Percentiles rank a stretch among this genome's conserved stretches.
Evolutionary conservation across 805 yeast species (phyloP).

Genomic region (Hanseniaspora vineae): DNA sequence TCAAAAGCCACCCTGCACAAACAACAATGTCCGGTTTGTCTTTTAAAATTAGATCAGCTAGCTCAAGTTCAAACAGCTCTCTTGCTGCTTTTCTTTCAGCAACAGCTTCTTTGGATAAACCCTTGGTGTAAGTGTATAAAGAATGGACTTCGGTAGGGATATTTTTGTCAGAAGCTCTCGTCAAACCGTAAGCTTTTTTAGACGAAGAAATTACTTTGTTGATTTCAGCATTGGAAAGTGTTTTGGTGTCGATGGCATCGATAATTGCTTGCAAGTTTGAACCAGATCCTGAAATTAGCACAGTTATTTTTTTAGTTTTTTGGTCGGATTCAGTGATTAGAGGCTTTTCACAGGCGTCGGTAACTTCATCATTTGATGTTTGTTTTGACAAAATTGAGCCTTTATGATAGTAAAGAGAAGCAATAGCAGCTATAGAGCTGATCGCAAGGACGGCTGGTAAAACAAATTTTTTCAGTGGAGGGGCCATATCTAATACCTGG

Average conservation of each 20-base stretch:
- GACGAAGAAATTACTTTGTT: constrained; percentile 72
- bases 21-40: constrained; percentile 75
- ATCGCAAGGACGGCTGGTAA: background rate
- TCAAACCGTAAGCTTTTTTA: constrained; percentile 74
- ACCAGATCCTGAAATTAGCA: constrained; percentile 89
- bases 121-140: constrained; percentile 60
- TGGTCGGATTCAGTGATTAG: background rate
- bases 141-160: constrained; percentile 68
- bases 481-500: background rate
- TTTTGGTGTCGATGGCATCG: constrained; percentile 42
- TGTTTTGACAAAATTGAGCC: background rate
- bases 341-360: background rate
- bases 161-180: constrained; percentile 54
- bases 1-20: constrained; percentile 98
- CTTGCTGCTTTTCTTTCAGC: constrained; percentile 49
- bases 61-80: constrained; percentile 59
- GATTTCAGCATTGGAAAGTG: constrained; percentile 29
- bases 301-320: constrained; percentile 29
- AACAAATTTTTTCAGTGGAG: background rate
- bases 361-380: background rate
- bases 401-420: background rate
- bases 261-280: constrained; percentile 92
- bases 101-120: constrained; percentile 56
- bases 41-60: constrained; percentile 52
- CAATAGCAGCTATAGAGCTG: background rate